Evolutionary conservation across 768 basidiomycete genomes (phyloP).

Genomic region (Terana coerulea): DNA sequence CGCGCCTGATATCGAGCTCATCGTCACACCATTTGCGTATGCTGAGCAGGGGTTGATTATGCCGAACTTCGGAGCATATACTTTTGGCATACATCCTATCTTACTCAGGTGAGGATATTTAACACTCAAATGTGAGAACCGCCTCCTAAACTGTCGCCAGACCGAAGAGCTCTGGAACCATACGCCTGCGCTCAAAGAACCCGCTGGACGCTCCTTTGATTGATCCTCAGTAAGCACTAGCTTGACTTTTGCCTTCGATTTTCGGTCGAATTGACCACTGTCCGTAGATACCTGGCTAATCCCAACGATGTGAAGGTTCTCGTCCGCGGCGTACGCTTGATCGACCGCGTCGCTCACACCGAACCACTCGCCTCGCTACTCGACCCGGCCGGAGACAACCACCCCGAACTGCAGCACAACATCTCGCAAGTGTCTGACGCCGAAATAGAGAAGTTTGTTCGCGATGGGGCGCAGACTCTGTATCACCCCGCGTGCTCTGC

Average conservation of each 20-base stretch:
- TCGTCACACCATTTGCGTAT: conserved; percentile 26
- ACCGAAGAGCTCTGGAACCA: conserved; percentile 40
- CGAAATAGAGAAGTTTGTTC: conserved; percentile 32
- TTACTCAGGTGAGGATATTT: conserved; percentile 27
- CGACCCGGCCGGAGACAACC: conserved; percentile 26
- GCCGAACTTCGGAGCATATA: conserved; percentile 12
- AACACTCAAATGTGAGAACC: not conserved
- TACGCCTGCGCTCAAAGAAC: conserved; percentile 36
- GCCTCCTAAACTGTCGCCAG: conserved; percentile 23
- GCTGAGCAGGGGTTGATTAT: conserved; percentile 11
- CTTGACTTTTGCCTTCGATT: not conserved
- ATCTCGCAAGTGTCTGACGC: conserved; percentile 30
- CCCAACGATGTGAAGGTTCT: conserved; percentile 37
- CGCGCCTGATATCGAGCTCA: conserved; percentile 34
- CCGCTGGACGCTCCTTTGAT: conserved; percentile 39
- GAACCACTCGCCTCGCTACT: conserved; percentile 35
- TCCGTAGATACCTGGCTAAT: conserved; percentile 38
- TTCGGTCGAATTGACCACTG: conserved; percentile 8
- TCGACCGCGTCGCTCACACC: conserved; percentile 34
- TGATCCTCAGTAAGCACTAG: conserved; percentile 36
- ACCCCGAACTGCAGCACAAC: conserved; percentile 34
- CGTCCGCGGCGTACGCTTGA: conserved; percentile 36
- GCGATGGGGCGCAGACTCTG: conserved; percentile 34
- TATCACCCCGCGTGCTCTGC: conserved; percentile 43
- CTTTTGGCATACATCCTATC: conserved; percentile 23